phyloP scores from a whole-genome alignment of 768 basidiomycete species.

The Neoboletus brunneissimus region DNA sequence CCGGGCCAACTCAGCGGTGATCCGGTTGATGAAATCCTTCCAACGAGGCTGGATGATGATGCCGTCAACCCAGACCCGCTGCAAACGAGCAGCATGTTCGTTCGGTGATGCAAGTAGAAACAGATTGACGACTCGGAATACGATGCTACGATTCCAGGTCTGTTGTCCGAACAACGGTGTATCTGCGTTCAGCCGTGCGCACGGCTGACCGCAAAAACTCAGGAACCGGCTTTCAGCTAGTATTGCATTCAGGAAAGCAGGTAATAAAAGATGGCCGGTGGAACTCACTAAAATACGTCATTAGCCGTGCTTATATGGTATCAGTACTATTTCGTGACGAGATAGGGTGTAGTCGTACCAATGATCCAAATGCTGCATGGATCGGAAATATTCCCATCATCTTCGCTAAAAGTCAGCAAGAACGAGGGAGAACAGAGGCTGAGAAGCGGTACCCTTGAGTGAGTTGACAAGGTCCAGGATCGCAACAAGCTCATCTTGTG shows the following conservation, averaged over 20 bases:
- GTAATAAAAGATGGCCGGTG: too few species aligned
- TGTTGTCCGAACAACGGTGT: conserved; percentile 6
- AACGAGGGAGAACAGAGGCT: too few species aligned
- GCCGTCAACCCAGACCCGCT: conserved; percentile 12
- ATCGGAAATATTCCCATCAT: too few species aligned
- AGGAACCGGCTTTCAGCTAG: neutral
- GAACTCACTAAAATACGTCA: too few species aligned
- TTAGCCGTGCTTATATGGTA: neutral
- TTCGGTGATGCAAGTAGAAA: conserved; percentile 3
- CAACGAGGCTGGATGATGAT: conserved; percentile 10
- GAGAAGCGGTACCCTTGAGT: too few species aligned
- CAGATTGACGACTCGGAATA: neutral
- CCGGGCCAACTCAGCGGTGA: too few species aligned
- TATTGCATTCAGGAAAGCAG: neutral
- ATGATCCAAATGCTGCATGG: too few species aligned
- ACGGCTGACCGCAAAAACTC: conserved; percentile 11
- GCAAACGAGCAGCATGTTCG: conserved; percentile 13
- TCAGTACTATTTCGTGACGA: neutral
- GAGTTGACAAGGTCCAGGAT: too few species aligned
- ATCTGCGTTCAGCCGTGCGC: conserved; percentile 11
- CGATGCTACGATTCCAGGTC: neutral
- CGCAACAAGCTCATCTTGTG: too few species aligned
- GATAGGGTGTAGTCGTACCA: too few species aligned
- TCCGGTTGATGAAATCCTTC: neutral
- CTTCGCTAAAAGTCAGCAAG: too few species aligned